A percentile compares a stretch with the other conserved stretches of the same genome.
Conservation (phyloP, 2,329 filamentous ascomycete species). For the Fusarium tuaranense region DNA sequence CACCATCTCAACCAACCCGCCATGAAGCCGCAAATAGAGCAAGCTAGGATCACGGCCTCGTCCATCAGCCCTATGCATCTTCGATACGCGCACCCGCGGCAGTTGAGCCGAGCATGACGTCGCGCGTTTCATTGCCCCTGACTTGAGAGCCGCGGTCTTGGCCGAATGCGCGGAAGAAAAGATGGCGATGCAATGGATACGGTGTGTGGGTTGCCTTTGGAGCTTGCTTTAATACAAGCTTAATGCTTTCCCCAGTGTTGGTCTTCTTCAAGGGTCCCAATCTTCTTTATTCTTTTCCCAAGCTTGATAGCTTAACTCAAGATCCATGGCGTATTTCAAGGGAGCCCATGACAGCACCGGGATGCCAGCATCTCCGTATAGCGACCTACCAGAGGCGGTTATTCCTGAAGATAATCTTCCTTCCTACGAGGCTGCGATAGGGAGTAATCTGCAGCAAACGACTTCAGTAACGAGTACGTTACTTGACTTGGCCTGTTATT, state of each 20-base stretch:
- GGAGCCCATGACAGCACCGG: background rate
- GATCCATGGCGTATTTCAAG: slow-evolving; percentile 10
- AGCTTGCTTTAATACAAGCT: background rate
- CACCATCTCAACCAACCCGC: background rate
- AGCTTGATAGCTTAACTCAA: background rate
- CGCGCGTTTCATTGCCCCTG: background rate
- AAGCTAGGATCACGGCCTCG: background rate
- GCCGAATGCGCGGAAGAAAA: background rate
- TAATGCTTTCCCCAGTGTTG: background rate
- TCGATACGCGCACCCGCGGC: slow-evolving; percentile 2
- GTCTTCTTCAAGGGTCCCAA: background rate
- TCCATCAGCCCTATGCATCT: slow-evolving; percentile 20
- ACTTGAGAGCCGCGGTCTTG: background rate
- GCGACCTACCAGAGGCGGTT: slow-evolving; percentile 21
- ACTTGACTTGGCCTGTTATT: background rate
- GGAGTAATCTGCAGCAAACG: slow-evolving; percentile 12
- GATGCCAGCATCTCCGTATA: slow-evolving; percentile 16
- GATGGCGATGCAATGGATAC: background rate
- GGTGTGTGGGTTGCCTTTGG: background rate
- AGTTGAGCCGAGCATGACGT: background rate
- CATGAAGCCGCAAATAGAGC: background rate
- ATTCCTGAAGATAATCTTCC: slow-evolving; percentile 14
- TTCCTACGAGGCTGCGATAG: slow-evolving; percentile 19
- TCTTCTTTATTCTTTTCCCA: background rate
- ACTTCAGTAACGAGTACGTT: slow-evolving; percentile 18